Base-by-base conservation (phyloP, 768 basidiomycete genomes). In the Lyophyllum decastes region DNA sequence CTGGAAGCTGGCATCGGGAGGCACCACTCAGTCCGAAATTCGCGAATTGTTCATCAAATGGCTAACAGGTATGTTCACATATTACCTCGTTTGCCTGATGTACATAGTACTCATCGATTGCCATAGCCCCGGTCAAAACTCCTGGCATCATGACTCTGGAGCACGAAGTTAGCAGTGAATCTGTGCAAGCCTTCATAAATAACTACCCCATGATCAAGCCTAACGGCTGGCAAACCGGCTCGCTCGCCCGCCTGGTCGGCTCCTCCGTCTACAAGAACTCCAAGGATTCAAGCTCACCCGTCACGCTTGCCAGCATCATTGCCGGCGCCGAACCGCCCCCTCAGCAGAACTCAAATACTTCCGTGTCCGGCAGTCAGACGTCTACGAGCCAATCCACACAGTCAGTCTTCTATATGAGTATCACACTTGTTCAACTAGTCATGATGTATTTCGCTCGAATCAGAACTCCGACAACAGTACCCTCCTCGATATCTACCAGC, bases 121-220 rank as follows among this genome's bases (percentile, higher is more conserved):
- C 49, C 54, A 6, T 53, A 76, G 89, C 86, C 27, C 30, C 30
- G 30, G 74, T 89, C 48, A 93, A 94, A 70, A 75, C 71, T 10
- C 88, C 92, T 2, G 95, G 95, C 33, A 81, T 95, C 22, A 78
- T 93, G 59, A 78, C 92, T 54, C 80, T 97, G 57, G 89, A 96
- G 69, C 95, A 98, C 71, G 95, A 97, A 72, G 74, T 88, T 22
- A 80, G 78, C 30, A 73, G 82, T 43, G 68, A 75, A 61, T 76
- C 87, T 30, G 86, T 93, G 21, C 63, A 76, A 35, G 83, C 84
- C 3, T 95, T 95, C 72, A 84, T 88, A 0, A 72, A 74, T 41
- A 81, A 82, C 8, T 92, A 81, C 69, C 85, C 88, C 2, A 58
- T 83, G 38, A 85, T 94, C 71, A 74, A 77, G 60, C 63, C 77